Base-by-base conservation (phyloP, 352 stramenopile genomes). In the Phytophthora tentaculata region DNA sequence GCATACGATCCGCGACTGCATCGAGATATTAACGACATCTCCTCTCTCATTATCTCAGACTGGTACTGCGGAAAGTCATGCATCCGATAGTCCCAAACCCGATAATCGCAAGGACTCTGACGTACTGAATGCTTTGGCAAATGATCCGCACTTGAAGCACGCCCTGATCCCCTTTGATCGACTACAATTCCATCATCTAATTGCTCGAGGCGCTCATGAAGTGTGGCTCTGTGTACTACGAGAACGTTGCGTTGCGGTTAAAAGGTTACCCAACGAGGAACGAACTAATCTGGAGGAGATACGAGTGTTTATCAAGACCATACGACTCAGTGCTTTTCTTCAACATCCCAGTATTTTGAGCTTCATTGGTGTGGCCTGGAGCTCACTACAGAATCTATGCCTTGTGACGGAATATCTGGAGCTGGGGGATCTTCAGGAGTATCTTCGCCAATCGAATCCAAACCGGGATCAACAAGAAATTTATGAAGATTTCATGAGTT, bases 331-430 rank as follows among this genome's bases (percentile, higher is more conserved):
- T 22, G 77, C 77, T 7, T 29, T 61, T 3, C 52, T 88, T 23
- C 53, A 67, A 22, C 79, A 88, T 39, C 62, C 69, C 13, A 76
- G 80, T 59, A 73, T 88, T 8, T 54, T 77, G 9, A 24, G n/a
- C 12, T 86, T 83, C 20, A 37, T 84, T n/a, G 79, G 79, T 28
- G 67, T 85, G 19, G 55, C 71, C 1, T 85, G 77, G 69, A 84
- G 50, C 5, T 74, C 77, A 35, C 23, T 77, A 13, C 64, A 79
- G 23, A 81, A 77, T 53, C 49, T 87, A 32, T 84, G 76, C 37
- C 56, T 84, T n/a, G 48, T 88, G 35, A 80, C 56, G 17, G 80
- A 88, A 56, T 88, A 79, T 55, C 26, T 86, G 29, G 66, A 78
- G 26, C 57, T 67, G 2, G 77, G 77, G 5, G 73, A 84, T 45